phyloP scores from a whole-genome alignment of 371 early-diverging fungal genomes.

The Mortierella sp. region DNA sequence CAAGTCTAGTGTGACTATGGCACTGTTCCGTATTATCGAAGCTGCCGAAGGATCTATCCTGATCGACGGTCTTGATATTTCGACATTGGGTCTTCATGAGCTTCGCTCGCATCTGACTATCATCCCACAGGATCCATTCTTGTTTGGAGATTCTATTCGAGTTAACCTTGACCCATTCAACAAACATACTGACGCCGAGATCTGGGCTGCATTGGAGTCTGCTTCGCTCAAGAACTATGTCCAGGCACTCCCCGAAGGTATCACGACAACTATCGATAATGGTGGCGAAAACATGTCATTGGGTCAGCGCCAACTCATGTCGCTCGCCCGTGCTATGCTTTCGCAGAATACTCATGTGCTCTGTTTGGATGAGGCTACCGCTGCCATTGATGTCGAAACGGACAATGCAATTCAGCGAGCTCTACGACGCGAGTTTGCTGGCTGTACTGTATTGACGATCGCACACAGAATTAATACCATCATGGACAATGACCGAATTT shows the following conservation, averaged over 20 bases:
- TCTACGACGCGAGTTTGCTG: constrained; percentile 78
- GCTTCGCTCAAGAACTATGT: constrained; percentile 66
- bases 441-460: constrained; percentile 86
- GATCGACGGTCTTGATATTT: constrained; percentile 68
- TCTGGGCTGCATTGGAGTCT: constrained; percentile 82
- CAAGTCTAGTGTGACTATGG: constrained; percentile 65
- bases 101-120: constrained; percentile 66
- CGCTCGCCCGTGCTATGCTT: constrained; percentile 77
- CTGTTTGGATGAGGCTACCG: constrained; percentile 74
- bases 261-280: constrained; percentile 66
- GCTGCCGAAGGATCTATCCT: constrained; percentile 58
- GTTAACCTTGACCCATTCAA: constrained; percentile 86
- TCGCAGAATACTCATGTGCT: constrained; percentile 72
- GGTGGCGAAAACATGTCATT: constrained; percentile 77
- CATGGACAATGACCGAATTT: constrained; percentile 82
- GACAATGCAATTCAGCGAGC: constrained; percentile 79
- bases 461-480: constrained; percentile 86
- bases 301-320: constrained; percentile 85
- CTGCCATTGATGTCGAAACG: constrained; percentile 74
- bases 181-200: constrained; percentile 74
- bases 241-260: constrained; percentile 57
- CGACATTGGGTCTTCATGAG: constrained; percentile 60
- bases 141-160: constrained; percentile 85
- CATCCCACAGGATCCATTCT: constrained; percentile 88
- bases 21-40: constrained; percentile 69